Evolutionary conservation across 495 filamentous ascomycete species (phyloP), one percentile per base, ranked within the genome.

Genomic region (Talaromyces proteolyticus): DNA sequence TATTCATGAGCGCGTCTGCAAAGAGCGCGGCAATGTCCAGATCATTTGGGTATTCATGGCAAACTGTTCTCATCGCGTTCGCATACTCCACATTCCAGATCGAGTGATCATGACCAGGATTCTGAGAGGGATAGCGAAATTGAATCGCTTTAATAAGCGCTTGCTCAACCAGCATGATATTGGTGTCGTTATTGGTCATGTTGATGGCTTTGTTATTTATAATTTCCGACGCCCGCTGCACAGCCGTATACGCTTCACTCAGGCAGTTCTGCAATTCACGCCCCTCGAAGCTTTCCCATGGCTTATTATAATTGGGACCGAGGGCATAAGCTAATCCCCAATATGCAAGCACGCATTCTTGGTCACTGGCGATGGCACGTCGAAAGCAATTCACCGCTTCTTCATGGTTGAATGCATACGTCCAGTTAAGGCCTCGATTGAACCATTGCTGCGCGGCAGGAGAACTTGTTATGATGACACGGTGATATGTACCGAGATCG

Each of bases 261-360:
- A 82, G 64, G 1, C 65, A 78, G 0, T 42, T 40, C 5, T 65
- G 57, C 3, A 81, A 60, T 41, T 88, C 84, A n/a, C 66, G 53
- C 5, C 69, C 63, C 49, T 86, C 85, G 51, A 87, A 87, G 21
- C 76, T 61, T 4, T 78, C 67, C 85, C 84, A 88, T 0, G 84
- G 81, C 58, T 87, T 87, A 56, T 88, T 87, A 62, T 87, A 88
- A 50, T 88, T 87, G 2, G 85, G 83, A 0, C 85, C 85, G 0
- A 85, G 57, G 1, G 78, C 58, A 54, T 79, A 86, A 0, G 85
- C 81, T 3, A 85, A 61, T 0, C 85, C 85, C 85, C 85, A 88
- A 47, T 84, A 77, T 17, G 79, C 83, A 63, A 87, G 79, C 4
- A 76, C 73, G 53, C 54, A 56, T 6, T 42, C 20, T 14, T 44